Evolutionary conservation across 768 basidiomycete species (phyloP).

Genomic region (Phylloporus arenicola): DNA sequence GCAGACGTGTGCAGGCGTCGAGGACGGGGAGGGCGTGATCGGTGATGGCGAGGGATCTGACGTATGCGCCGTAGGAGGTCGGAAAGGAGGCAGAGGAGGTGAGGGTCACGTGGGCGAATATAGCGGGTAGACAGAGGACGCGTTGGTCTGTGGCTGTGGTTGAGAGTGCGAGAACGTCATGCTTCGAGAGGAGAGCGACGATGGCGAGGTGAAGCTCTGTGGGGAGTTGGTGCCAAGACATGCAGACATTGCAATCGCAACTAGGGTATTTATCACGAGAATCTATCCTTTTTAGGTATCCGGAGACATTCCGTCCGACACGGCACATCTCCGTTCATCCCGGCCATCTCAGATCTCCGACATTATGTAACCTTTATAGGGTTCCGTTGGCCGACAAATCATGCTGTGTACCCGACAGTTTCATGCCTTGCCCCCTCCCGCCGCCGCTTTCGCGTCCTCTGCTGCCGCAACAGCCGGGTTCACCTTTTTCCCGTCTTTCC

Average conservation of each 20-base stretch:
- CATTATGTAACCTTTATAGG: background rate
- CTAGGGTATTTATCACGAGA: too few relatives aligned
- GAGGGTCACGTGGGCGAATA: constrained; percentile 56
- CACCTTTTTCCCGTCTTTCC: constrained; percentile 95
- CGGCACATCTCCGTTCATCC: constrained; percentile 12
- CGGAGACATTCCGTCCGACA: constrained; percentile 24
- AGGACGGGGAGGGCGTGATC: constrained; percentile 48
- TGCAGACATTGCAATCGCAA: background rate
- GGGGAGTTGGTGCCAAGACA: constrained; percentile 55
- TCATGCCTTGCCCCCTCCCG: constrained; percentile 47
- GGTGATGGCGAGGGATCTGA: constrained; percentile 42
- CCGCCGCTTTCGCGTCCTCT: constrained; percentile 74
- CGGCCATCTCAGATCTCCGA: background rate
- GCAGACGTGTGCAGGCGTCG: constrained; percentile 42
- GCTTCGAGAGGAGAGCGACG: constrained; percentile 42
- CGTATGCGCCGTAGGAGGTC: constrained; percentile 46
- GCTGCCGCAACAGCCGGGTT: constrained; percentile 94
- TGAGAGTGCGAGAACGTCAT: constrained; percentile 45
- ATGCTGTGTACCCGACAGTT: constrained; percentile 9
- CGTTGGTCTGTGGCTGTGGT: constrained; percentile 47
- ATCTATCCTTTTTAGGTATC: constrained; percentile 15
- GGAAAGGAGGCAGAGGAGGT: constrained; percentile 49
- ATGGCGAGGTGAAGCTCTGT: constrained; percentile 60
- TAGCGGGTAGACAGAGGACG: constrained; percentile 48
- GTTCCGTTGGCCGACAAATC: background rate